Base-by-base conservation (phyloP, 1,284 basidiomycete genomes). In the Meira nashicola region DNA sequence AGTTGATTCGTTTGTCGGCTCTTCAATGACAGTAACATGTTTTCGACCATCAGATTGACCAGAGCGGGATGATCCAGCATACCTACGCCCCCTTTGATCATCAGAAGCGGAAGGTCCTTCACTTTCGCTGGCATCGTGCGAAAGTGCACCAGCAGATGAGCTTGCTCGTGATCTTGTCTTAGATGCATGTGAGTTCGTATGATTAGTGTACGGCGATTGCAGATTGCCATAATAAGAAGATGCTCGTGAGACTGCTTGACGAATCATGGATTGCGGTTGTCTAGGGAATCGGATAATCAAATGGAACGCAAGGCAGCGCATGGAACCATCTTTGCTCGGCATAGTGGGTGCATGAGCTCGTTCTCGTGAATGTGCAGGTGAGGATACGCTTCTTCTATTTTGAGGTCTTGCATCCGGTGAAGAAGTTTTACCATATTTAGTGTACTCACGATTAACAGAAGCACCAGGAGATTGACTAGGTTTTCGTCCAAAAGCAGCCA, bases 271-370 rank as follows among this genome's bases (percentile, higher is more conserved):
- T 37, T 60, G 60, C 40, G 25, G 55, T 59, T 66, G 53, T 17
- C 65, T 66, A 9, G 71, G 69, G 53, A 74, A 73, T 48, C 68
- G 63, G 10, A 71, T 59, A 6, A 74, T 65, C 12, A 74, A 44
- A 49, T 70, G 68, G 55, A 74, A 74, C 7, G 63, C 62, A 12
- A 74, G 55, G 46, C 69, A 73, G 37, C 64, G 60, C 54, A 71
- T 60, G 33, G 65, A 60, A 44, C 69, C 67, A 2, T 61, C 48
- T 43, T 65, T 70, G 53, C 62, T 62, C 15, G 68, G 46, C 33
- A 55, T 59, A 17, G 62, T 59, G 4, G 65, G 60, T 6, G 69
- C 64, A 2, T 62, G 58, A 4, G 70, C 63, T 33, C 63, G 57
- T 2, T 63, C 64, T 2, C 65, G 65, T 5, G 65, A 62, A 0